phyloP scores from a whole-genome alignment of 139 green algal species.

The Trebouxia sp. region DNA sequence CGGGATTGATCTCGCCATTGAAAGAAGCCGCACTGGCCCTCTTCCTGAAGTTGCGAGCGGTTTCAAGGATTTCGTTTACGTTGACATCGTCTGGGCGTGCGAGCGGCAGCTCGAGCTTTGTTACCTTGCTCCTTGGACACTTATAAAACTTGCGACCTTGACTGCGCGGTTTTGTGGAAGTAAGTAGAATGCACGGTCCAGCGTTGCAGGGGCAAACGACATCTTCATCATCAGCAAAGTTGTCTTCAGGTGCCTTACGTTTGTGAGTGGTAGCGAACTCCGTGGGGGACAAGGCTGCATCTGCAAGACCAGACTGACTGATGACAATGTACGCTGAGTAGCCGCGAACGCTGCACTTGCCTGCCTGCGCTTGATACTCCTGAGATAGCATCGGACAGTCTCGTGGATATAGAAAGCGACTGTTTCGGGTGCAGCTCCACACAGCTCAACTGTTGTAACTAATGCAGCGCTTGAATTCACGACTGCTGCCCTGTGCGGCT shows the following conservation, averaged over 20 bases:
- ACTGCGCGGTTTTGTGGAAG: background rate
- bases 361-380: background rate
- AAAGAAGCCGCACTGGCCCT: constrained; percentile 10
- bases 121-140: background rate
- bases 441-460: too few species aligned
- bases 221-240: background rate
- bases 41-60: too few species aligned
- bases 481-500: too few species aligned
- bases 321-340: background rate
- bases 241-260: background rate
- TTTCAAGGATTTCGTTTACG: too few species aligned
- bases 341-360: background rate
- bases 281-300: background rate
- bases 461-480: too few species aligned
- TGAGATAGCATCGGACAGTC: background rate
- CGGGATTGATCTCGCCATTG: background rate
- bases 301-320: background rate
- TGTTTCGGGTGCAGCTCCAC: too few species aligned
- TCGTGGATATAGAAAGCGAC: background rate
- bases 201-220: background rate
- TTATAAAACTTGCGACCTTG: background rate
- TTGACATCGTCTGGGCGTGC: too few species aligned
- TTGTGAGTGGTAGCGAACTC: background rate
- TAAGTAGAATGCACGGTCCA: background rate
- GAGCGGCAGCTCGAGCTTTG: too few species aligned